phyloP scores from a whole-genome alignment of 2,329 filamentous ascomycete species.

The Alternaria sp. region DNA sequence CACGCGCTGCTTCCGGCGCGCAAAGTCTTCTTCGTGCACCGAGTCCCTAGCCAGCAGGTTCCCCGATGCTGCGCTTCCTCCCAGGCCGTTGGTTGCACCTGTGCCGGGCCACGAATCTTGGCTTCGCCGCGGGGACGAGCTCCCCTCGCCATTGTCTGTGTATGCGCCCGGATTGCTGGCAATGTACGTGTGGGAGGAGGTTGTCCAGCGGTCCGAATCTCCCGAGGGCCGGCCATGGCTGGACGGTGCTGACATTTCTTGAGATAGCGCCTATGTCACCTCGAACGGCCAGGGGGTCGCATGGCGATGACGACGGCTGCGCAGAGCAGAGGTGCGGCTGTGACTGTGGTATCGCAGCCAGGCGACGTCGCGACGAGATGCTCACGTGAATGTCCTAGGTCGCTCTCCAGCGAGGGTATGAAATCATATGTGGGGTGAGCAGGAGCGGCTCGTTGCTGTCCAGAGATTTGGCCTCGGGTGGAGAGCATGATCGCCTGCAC shows the following conservation, averaged over 20 bases:
- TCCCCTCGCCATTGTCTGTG: conserved; percentile 39
- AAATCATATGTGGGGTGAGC: conserved; percentile 17
- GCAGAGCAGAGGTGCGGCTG: conserved; percentile 18
- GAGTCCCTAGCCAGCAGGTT: conserved; percentile 33
- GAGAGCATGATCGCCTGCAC: conserved; percentile 9
- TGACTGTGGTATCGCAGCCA: conserved; percentile 1
- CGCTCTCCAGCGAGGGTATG: background rate
- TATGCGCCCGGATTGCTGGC: conserved; percentile 37
- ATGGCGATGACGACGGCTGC: conserved; percentile 35
- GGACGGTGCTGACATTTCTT: conserved; percentile 44
- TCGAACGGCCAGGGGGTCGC: conserved; percentile 34
- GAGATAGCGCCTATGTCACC: conserved; percentile 32
- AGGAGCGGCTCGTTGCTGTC: conserved; percentile 1
- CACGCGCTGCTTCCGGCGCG: conserved; percentile 38
- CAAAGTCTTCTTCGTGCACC: conserved; percentile 45
- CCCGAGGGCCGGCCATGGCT: conserved; percentile 46
- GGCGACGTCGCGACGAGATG: conserved; percentile 6
- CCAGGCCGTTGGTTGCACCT: conserved; percentile 15
- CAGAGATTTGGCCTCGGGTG: background rate
- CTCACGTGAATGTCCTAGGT: background rate
- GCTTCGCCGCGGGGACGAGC: conserved; percentile 37
- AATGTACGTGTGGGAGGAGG: conserved; percentile 46
- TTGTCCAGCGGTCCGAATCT: conserved; percentile 44
- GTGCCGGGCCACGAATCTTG: conserved; percentile 25
- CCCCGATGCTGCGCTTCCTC: conserved; percentile 13